A percentile compares a stretch with the other conserved stretches of the same genome.
Evolutionary conservation across 2,329 filamentous ascomycete species (phyloP).

Genomic region (Aspergillus tanneri): DNA sequence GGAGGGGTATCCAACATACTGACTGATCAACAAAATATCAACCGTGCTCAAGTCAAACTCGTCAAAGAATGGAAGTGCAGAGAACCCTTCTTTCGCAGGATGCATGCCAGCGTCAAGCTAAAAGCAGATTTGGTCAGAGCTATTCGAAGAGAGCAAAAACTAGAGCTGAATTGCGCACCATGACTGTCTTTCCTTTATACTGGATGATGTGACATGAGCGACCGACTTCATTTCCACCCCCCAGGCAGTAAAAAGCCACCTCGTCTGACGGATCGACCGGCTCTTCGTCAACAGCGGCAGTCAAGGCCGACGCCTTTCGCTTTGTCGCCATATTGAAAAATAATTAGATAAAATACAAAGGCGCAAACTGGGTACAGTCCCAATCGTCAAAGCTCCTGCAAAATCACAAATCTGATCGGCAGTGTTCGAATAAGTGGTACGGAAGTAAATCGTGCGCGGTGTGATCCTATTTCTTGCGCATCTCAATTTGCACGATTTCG

Average conservation of each 20-base stretch:
- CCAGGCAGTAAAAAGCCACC: constrained; percentile 88
- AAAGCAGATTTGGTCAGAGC: constrained; percentile 14
- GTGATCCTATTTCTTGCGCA: constrained; percentile 3
- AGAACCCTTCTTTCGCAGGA: constrained; percentile 90
- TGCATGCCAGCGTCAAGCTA: constrained; percentile 97
- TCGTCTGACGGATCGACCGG: constrained; percentile 91
- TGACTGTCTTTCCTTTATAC: constrained; percentile 99
- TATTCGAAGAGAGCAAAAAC: neutral
- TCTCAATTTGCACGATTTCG: constrained; percentile 11
- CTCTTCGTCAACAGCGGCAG: constrained; percentile 66
- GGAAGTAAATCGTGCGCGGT: neutral
- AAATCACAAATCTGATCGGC: no score
- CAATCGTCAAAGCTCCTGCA: no score
- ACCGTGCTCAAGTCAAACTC: constrained; percentile 97
- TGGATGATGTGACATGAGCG: constrained; percentile 96
- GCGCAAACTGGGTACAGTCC: no score
- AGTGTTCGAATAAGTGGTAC: neutral
- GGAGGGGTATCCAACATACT: constrained; percentile 67
- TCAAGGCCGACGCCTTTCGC: constrained; percentile 78
- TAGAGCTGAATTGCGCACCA: constrained; percentile 66
- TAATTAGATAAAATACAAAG: neutral
- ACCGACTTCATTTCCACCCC: constrained; percentile 95
- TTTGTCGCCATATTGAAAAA: constrained; percentile 76
- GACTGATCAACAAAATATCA: constrained; percentile 95
- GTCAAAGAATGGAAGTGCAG: constrained; percentile 93